Conservation (phyloP, 768 basidiomycete genomes). For the Cystofilobasidium ferigula region DNA sequence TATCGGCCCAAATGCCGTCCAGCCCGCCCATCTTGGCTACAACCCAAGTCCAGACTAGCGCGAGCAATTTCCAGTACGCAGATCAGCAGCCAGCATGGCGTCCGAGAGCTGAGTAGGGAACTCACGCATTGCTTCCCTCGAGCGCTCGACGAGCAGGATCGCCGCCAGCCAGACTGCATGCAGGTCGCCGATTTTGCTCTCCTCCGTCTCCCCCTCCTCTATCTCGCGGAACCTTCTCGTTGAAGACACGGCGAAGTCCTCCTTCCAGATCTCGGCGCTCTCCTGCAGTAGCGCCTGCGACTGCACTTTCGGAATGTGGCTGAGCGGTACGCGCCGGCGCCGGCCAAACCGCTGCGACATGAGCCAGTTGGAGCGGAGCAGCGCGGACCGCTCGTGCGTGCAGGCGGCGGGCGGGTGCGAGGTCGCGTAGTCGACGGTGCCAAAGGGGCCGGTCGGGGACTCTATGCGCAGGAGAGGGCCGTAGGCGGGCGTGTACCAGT, state of each 20-base stretch:
- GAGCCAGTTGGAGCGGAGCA: constrained; percentile 17
- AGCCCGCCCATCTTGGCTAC: constrained; percentile 32
- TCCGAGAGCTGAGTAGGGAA: background rate
- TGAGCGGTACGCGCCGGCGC: constrained; percentile 1
- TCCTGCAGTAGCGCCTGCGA: constrained; percentile 8
- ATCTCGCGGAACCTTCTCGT: constrained; percentile 18
- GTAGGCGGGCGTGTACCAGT: constrained; percentile 18
- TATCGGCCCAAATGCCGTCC: background rate
- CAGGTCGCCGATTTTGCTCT: constrained; percentile 9
- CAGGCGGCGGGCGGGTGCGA: background rate
- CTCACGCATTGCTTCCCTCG: constrained; percentile 17
- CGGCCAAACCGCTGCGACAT: constrained; percentile 12
- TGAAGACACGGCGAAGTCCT: constrained; percentile 7
- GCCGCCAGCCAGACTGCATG: constrained; percentile 20
- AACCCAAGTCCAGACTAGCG: constrained; percentile 35
- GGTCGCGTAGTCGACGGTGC: background rate
- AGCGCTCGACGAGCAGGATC: constrained; percentile 18
- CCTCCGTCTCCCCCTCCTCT: background rate
- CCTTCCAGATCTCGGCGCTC: constrained; percentile 16
- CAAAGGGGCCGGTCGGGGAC: background rate
- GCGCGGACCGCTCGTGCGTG: constrained; percentile 15
- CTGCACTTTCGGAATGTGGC: constrained; percentile 20
- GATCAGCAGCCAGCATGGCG: background rate
- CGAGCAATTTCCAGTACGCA: background rate
- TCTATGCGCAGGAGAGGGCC: constrained; percentile 18